Evolutionary conservation across 73 alveolate genomes (phyloP), one percentile per base, ranked within the genome.

Genomic region (Stentor roeselii): DNA sequence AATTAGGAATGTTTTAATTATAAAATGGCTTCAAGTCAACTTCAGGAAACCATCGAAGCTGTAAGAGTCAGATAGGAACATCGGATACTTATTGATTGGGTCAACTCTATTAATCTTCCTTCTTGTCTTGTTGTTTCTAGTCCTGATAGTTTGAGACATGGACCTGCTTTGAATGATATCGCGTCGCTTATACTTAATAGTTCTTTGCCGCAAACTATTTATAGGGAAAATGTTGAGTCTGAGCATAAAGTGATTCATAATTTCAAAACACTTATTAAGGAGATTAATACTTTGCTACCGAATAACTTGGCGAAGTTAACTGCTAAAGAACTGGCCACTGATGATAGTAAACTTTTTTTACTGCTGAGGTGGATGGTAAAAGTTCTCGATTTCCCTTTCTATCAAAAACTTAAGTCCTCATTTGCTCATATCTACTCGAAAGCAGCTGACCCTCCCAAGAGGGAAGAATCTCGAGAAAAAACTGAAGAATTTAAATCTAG

Each of bases 41-140:
- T 50, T 11, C 67, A 50, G 21, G 67, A 50, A 50, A 50, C 67
- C 6, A 50, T 50, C 21, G 67, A 50, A 50, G 21, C 67, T 11
- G 67, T 50, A 50, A 11, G 21, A 50, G 6, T 11, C 67, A 50
- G 30, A 50, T 50, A 67, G 37, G 80, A 67, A 67, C n/a, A 67
- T 67, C 41, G n/a, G 11, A 36, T 15, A 34, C 77, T 83, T 27
- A 42, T 87, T 0, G 93, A 87, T 50, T 87, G 93, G 93, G 90
- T 87, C 14, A 87, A 87, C 42, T 87, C 93, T 6, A 61, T 87
- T 30, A 83, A 83, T 42, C 84, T 83, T 75, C 93, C 93, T 4
- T 82, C 78, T n/a, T 87, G 93, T 76, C n/a, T 87, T 76, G 82
- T 87, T 1, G 93, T 83, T 3, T 83, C 78, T 15, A 67, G 84